These are phyloP conservation scores for Talaromyces sp. DNA, from an alignment of 2,329 filamentous ascomycete genomes.

Conservation along the genomic window DNA sequence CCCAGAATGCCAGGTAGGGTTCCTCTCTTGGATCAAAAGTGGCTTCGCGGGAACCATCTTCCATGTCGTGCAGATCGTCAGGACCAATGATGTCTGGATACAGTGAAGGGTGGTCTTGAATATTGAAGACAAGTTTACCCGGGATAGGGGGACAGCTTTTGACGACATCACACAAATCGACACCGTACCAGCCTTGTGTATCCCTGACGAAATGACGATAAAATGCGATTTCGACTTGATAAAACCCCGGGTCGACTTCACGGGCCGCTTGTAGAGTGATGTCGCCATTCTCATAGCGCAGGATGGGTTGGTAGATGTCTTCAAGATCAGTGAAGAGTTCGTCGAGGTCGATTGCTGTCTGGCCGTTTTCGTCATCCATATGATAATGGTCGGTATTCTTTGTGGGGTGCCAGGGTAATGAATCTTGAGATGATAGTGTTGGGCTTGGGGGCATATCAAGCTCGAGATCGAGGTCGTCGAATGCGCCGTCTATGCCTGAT, in stretches of 20 bases:
- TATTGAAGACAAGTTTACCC: neutral
- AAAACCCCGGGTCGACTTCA: neutral
- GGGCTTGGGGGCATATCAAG: slow-evolving; percentile 22
- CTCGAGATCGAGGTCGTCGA: neutral
- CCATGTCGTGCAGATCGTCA: neutral
- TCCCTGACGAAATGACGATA: neutral
- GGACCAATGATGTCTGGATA: neutral
- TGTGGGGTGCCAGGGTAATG: slow-evolving; percentile 22
- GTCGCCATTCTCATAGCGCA: slow-evolving; percentile 7
- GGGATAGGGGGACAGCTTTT: slow-evolving; percentile 1
- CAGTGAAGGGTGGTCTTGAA: neutral
- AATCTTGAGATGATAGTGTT: slow-evolving; percentile 22
- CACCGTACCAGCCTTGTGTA: slow-evolving; percentile 7
- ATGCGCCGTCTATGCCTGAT: neutral
- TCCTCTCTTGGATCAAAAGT: slow-evolving; percentile 1
- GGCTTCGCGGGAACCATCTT: neutral
- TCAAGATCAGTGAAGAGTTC: neutral
- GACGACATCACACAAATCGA: slow-evolving; percentile 7
- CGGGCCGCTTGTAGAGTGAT: neutral
- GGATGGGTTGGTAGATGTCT: neutral
- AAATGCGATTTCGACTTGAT: slow-evolving; percentile 4
- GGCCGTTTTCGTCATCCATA: neutral
- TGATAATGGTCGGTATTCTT: neutral
- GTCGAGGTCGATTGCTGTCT: neutral
- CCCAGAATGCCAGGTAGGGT: neutral